Evolutionary conservation across 352 stramenopile genomes (phyloP).

Genomic region (Pythium sp.): DNA sequence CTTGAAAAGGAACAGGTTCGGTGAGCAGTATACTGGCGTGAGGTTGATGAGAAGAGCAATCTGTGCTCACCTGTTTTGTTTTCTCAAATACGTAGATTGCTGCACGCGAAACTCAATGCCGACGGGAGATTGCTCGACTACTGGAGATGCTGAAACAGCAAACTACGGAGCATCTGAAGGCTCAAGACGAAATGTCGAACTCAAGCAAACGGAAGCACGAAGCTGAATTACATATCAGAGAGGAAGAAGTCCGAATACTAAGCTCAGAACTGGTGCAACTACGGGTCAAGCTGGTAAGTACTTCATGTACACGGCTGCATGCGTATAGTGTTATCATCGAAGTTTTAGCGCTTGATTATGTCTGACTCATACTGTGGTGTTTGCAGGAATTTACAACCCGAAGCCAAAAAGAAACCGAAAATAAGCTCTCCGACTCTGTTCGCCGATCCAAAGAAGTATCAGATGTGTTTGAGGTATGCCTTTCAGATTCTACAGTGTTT

Average conservation of each 20-base stretch:
- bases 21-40: neutral
- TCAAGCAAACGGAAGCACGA: slow-evolving; percentile 35
- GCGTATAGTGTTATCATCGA: neutral
- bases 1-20: slow-evolving; percentile 78
- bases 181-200: slow-evolving; percentile 37
- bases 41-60: neutral
- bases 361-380: neutral
- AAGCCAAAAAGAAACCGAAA: slow-evolving; percentile 56
- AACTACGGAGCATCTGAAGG: slow-evolving; percentile 47
- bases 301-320: neutral
- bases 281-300: slow-evolving; percentile 44
- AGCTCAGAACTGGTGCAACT: slow-evolving; percentile 49
- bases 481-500: neutral
- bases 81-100: slow-evolving; percentile 28
- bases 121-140: slow-evolving; percentile 67
- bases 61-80: neutral
- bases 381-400: slow-evolving; percentile 35
- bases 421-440: slow-evolving; percentile 36
- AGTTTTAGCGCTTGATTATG: neutral
- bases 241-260: slow-evolving; percentile 50
- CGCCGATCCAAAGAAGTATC: slow-evolving; percentile 36
- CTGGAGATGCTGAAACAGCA: slow-evolving; percentile 52
- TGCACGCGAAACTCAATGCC: slow-evolving; percentile 58
- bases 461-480: slow-evolving; percentile 42
- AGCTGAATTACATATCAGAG: slow-evolving; percentile 36